Evolutionary conservation across 2,329 filamentous ascomycete species (phyloP), one percentile per base, ranked within the genome.

Genomic region (Chaetothyriales sp.): DNA sequence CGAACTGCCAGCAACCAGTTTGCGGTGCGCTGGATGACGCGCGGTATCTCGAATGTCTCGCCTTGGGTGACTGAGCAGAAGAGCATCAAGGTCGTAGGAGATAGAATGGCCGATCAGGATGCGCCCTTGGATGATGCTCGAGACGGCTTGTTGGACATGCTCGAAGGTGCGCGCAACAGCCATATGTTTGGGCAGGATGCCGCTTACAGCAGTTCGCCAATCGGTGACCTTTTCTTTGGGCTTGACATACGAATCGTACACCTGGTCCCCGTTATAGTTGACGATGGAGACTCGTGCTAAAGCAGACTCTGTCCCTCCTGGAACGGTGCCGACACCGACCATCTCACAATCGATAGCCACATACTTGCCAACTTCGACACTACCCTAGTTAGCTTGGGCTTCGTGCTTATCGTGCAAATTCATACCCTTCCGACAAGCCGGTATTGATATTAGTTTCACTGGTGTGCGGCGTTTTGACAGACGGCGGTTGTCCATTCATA

Each of bases 301-400:
- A 0, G 81, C 82, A 37, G 87, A 89, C 63, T 83, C 75, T 68
- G 71, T 5, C 33, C 33, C 33, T 40, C 33, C 33, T 15, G 4
- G 33, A 40, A 40, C 2, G 2, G 69, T 70, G 1, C 79, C 78
- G 0, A 94, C 80, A 47, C 90, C 92, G 22, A 98, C 92, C 92
- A 98, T 98, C 70, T 98, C 92, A 68, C 92, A 98, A 71, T 98
- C 92, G 46, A 98, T 80, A 18, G 86, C 85, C 44, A 98, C 72
- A 66, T 94, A 98, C 74, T 92, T 94, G 49, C 90, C 92, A 18
- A 89, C 72, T 50, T 88, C 79, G 37, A 84, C 70, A 5, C 76
- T 78, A 20, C 72, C 19, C 15, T 33, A 2, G 15, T 40, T 40
- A 40, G 33, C 15, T 15, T 40, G 10, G 4, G 33, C 33, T 40